These are phyloP conservation scores for Plasmodium reichenowi DNA, from an alignment of 169 alveolate species.

Conservation along the genomic window DNA sequence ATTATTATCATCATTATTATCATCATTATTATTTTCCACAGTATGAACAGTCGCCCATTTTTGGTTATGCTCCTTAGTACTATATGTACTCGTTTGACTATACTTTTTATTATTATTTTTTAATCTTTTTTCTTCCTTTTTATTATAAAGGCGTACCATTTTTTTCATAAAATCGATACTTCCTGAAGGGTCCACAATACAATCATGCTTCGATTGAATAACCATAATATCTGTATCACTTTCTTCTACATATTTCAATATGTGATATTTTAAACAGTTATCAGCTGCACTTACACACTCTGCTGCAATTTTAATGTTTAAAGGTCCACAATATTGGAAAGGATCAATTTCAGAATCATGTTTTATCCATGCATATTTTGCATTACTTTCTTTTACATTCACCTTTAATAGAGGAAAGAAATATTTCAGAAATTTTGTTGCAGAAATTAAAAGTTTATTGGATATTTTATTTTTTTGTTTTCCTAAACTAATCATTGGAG, in stretches of 20 bases:
- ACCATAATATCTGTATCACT: conserved; percentile 44
- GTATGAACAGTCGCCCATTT: too few species aligned
- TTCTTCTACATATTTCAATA: conserved; percentile 40
- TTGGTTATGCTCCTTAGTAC: conserved; percentile 1
- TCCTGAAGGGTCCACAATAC: conserved; percentile 52
- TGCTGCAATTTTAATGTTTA: conserved; percentile 19
- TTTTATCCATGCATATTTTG: conserved; percentile 50
- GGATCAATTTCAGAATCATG: conserved; percentile 50
- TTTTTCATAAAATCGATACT: conserved; percentile 27
- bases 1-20: background rate
- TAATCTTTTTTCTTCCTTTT: conserved; percentile 8
- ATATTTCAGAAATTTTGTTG: conserved; percentile 34
- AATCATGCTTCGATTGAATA: conserved; percentile 61
- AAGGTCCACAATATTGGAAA: conserved; percentile 44
- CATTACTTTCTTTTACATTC: conserved; percentile 59
- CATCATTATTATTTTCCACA: background rate
- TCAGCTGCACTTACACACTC: conserved; percentile 70
- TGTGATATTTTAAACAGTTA: conserved; percentile 17
- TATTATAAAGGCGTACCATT: conserved; percentile 26
- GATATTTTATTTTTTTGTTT: conserved; percentile 55
- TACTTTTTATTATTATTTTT: conserved; percentile 13
- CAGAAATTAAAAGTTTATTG: conserved; percentile 25
- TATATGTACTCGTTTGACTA: background rate
- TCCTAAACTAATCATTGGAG: conserved; percentile 69
- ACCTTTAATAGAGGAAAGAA: conserved; percentile 45